phyloP scores from a whole-genome alignment of 257 asterid species.

The Ophiorrhiza pumila region DNA sequence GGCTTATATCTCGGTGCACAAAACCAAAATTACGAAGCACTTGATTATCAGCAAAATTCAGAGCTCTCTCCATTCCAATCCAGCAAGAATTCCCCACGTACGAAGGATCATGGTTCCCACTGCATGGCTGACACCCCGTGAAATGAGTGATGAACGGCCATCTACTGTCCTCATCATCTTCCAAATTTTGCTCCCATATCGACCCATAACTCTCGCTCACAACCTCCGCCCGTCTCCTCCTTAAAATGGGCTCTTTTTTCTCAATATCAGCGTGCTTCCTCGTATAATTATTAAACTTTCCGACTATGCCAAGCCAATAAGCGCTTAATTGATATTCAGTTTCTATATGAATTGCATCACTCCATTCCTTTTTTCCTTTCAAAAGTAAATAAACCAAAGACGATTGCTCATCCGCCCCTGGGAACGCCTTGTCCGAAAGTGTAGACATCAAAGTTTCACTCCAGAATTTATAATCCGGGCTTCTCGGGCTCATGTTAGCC shows the following conservation, averaged over 20 bases:
- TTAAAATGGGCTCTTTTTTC: conserved; percentile 11
- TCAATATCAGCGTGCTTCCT: conserved; percentile 15
- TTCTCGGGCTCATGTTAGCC: conserved; percentile 33
- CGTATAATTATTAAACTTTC: conserved; percentile 18
- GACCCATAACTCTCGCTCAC: conserved; percentile 18
- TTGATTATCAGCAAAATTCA: conserved; percentile 48
- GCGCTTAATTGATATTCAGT: conserved; percentile 28
- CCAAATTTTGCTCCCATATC: conserved; percentile 23
- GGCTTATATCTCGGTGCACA: conserved; percentile 19
- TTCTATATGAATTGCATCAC: conserved; percentile 25
- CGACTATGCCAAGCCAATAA: conserved; percentile 30
- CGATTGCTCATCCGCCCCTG: conserved; percentile 29
- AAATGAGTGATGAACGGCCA: conserved; percentile 39
- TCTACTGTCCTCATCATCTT: conserved; percentile 15
- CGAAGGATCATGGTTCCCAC: conserved; percentile 24
- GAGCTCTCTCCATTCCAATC: conserved; percentile 34
- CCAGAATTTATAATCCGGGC: conserved; percentile 28
- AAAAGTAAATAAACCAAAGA: conserved; percentile 25
- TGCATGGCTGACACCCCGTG: conserved; percentile 46
- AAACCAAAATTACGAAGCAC: conserved; percentile 35
- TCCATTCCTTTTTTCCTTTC: conserved; percentile 25
- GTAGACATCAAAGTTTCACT: conserved; percentile 21
- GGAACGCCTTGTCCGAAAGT: conserved; percentile 24
- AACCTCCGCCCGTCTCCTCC: conserved; percentile 31
- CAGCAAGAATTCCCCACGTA: conserved; percentile 30